Evolutionary conservation across 2,329 filamentous ascomycete species (phyloP).

Genomic region (Arthrobotrys sinensis): DNA sequence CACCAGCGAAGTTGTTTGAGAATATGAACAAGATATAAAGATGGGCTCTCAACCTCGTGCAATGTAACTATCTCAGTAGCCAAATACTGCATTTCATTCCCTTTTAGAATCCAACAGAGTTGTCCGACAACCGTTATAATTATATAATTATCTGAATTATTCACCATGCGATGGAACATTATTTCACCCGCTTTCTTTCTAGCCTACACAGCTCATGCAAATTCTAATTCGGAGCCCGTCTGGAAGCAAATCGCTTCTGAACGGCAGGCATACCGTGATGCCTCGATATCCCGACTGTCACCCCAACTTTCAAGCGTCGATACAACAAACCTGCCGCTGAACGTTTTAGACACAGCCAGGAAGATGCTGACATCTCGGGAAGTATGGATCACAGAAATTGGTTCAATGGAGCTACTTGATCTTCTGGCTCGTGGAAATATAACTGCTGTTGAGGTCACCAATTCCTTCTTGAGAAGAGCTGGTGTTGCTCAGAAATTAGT

Average conservation of each 20-base stretch:
- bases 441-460: constrained; percentile 69
- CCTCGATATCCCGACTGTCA: constrained; percentile 67
- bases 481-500: constrained; percentile 72
- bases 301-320: constrained; percentile 67
- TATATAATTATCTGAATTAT: too few species aligned
- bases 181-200: too few species aligned
- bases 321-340: constrained; percentile 67
- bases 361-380: constrained; percentile 70
- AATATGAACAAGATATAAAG: too few species aligned
- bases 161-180: too few species aligned
- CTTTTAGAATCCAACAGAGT: too few species aligned
- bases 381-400: constrained; percentile 70
- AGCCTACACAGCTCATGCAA: too few species aligned
- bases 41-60: too few species aligned
- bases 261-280: constrained; percentile 25
- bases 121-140: too few species aligned
- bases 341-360: constrained; percentile 70
- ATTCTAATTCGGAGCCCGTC: too few species aligned
- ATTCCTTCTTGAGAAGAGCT: constrained; percentile 73
- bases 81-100: too few species aligned
- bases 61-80: too few species aligned
- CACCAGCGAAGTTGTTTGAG: too few species aligned
- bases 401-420: constrained; percentile 69
- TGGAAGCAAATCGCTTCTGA: constrained; percentile 27
- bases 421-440: constrained; percentile 69